Conservation (phyloP, 768 basidiomycete genomes). For the Cystobasidium onofrii region DNA sequence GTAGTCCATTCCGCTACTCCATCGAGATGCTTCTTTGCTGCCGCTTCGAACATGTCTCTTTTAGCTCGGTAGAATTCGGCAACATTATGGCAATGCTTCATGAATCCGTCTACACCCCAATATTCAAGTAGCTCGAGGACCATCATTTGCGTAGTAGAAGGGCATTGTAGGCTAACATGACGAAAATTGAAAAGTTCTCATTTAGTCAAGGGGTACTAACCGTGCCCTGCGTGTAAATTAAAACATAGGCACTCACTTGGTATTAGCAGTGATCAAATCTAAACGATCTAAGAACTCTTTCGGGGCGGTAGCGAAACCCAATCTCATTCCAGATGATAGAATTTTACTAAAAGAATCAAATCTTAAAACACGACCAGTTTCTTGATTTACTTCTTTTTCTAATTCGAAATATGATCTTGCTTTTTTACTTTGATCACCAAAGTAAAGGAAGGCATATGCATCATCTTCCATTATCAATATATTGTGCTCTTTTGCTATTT, state of each 20-base stretch:
- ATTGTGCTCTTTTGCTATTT: constrained; percentile 62
- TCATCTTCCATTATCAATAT: constrained; percentile 76
- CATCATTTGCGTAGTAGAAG: constrained; percentile 50
- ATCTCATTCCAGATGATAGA: constrained; percentile 52
- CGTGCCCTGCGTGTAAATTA: too few relatives aligned
- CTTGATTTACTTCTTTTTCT: constrained; percentile 57
- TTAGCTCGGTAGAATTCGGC: constrained; percentile 55
- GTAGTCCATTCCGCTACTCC: constrained; percentile 57
- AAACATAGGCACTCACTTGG: constrained; percentile 44
- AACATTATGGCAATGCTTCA: constrained; percentile 59
- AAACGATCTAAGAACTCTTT: constrained; percentile 59
- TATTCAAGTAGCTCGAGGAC: constrained; percentile 54
- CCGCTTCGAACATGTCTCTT: constrained; percentile 67
- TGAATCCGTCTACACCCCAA: constrained; percentile 73
- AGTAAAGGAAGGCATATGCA: constrained; percentile 55
- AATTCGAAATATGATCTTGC: constrained; percentile 69
- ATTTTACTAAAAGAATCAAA: constrained; percentile 82
- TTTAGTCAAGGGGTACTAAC: too few relatives aligned
- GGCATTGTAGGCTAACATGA: not conserved
- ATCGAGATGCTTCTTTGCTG: constrained; percentile 65
- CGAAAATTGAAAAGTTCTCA: too few relatives aligned
- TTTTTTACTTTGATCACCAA: constrained; percentile 56
- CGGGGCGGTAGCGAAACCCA: constrained; percentile 76
- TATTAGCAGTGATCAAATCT: constrained; percentile 59
- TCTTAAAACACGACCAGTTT: constrained; percentile 69